Conservation (phyloP, 495 filamentous ascomycete species). For the Hypomontagnella submonticulosa region DNA sequence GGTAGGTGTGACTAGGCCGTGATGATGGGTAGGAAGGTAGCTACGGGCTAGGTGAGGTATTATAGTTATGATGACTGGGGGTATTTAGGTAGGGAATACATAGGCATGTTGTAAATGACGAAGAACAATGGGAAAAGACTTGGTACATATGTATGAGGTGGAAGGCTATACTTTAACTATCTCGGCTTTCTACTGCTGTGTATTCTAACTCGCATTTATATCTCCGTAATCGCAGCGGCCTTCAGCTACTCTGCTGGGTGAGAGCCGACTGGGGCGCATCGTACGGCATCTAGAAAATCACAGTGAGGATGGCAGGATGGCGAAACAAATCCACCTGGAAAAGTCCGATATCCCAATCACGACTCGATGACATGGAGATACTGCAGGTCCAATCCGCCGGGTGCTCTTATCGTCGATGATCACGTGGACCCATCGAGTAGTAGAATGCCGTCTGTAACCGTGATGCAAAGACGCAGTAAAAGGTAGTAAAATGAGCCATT, state of each 20-base stretch:
- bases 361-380: slow-evolving; percentile 44
- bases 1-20: not conserved
- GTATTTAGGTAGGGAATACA: slow-evolving; percentile 1
- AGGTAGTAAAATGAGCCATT: slow-evolving; percentile 26
- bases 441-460: slow-evolving; percentile 47
- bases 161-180: slow-evolving; percentile 33
- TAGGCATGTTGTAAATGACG: slow-evolving; percentile 15
- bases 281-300: slow-evolving; percentile 26
- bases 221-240: slow-evolving; percentile 48
- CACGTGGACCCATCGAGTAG: slow-evolving; percentile 42
- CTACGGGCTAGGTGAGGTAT: not conserved
- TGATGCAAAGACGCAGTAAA: slow-evolving; percentile 15
- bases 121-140: slow-evolving; percentile 27
- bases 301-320: slow-evolving; percentile 17
- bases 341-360: slow-evolving; percentile 45
- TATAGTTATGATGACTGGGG: slow-evolving; percentile 3
- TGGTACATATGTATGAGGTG: slow-evolving; percentile 10
- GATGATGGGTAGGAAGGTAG: slow-evolving; percentile 5
- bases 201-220: slow-evolving; percentile 33
- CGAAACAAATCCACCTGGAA: slow-evolving; percentile 30
- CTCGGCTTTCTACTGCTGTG: slow-evolving; percentile 22
- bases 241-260: slow-evolving; percentile 19
- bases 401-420: slow-evolving; percentile 45
- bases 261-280: slow-evolving; percentile 33
- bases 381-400: slow-evolving; percentile 36